Conservation (phyloP, 306 rosid genomes). For the Lathyrus sativus region DNA sequence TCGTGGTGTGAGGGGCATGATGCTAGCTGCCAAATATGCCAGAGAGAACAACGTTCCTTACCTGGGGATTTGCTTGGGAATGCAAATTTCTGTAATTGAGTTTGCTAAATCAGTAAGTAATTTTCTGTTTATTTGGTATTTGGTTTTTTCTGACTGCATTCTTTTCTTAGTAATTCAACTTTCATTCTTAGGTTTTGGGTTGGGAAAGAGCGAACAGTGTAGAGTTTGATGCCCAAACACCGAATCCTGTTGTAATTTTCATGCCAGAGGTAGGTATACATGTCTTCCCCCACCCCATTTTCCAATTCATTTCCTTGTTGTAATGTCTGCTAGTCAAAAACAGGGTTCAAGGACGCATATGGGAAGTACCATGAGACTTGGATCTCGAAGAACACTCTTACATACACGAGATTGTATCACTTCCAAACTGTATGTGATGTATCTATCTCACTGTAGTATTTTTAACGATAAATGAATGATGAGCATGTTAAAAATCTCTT, state of each 20-base stretch:
- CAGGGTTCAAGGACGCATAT: conserved; percentile 97
- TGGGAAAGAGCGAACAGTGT: conserved; percentile 83
- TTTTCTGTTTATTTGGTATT: conserved; percentile 29
- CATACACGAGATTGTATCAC: conserved; percentile 77
- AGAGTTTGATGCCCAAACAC: conserved; percentile 79
- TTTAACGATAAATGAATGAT: conserved; percentile 28
- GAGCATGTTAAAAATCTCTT: conserved; percentile 1
- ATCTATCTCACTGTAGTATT: conserved; percentile 33
- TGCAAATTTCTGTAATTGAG: conserved; percentile 97
- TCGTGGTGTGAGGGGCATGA: conserved; percentile 96
- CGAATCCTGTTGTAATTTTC: conserved; percentile 89
- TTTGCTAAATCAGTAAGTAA: conserved; percentile 87
- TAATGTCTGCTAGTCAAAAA: conserved; percentile 1
- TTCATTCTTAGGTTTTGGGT: conserved; percentile 71
- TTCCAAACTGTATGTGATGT: conserved; percentile 78
- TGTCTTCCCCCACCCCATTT: background rate
- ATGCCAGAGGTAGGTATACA: conserved; percentile 97
- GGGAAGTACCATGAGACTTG: conserved; percentile 99
- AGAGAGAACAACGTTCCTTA: conserved; percentile 94
- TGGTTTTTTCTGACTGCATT: conserved; percentile 27
- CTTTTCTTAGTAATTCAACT: conserved; percentile 33
- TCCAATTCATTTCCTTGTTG: conserved; percentile 15
- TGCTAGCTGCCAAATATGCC: conserved; percentile 96
- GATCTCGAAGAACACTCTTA: conserved; percentile 88
- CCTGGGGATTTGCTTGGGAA: conserved; percentile 98